Percentiles rank a stretch among this genome's conserved stretches.
These are phyloP conservation scores for Nicotiana benthamiana DNA, from an alignment of 257 asterid genomes.

Conservation along the genomic window DNA sequence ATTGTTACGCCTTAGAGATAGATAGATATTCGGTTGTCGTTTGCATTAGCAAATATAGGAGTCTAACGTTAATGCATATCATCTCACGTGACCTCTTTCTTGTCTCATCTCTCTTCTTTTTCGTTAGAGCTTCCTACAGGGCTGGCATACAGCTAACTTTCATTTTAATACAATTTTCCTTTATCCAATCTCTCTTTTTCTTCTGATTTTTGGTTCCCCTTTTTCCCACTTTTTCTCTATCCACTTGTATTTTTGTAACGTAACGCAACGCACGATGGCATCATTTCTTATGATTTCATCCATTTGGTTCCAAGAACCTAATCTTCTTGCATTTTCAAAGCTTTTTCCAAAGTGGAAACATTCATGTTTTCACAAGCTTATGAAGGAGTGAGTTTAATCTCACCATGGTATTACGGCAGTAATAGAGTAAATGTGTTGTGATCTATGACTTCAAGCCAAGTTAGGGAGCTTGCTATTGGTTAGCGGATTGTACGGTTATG, in stretches of 20 bases:
- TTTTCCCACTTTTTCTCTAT: not conserved
- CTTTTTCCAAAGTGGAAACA: too few relatives aligned
- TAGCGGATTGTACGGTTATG: too few relatives aligned
- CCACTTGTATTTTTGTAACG: not conserved
- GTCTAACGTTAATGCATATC: not conserved
- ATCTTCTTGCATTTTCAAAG: not conserved
- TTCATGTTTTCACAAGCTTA: too few relatives aligned
- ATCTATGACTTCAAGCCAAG: too few relatives aligned
- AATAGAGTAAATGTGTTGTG: too few relatives aligned
- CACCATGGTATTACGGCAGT: too few relatives aligned
- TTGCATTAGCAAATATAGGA: not conserved
- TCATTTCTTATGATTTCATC: not conserved
- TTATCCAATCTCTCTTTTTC: not conserved
- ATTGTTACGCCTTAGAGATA: not conserved
- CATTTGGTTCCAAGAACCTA: not conserved
- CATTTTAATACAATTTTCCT: not conserved
- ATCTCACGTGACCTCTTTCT: not conserved
- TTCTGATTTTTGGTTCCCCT: not conserved
- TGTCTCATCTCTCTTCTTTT: not conserved
- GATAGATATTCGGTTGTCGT: not conserved
- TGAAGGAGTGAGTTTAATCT: too few relatives aligned
- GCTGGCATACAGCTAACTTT: not conserved
- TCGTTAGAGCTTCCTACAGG: not conserved
- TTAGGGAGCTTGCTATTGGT: too few relatives aligned
- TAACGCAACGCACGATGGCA: not conserved